These are phyloP conservation scores for Gossypium mustelinum DNA, from an alignment of 345 rosid genomes.

Conservation along the genomic window DNA sequence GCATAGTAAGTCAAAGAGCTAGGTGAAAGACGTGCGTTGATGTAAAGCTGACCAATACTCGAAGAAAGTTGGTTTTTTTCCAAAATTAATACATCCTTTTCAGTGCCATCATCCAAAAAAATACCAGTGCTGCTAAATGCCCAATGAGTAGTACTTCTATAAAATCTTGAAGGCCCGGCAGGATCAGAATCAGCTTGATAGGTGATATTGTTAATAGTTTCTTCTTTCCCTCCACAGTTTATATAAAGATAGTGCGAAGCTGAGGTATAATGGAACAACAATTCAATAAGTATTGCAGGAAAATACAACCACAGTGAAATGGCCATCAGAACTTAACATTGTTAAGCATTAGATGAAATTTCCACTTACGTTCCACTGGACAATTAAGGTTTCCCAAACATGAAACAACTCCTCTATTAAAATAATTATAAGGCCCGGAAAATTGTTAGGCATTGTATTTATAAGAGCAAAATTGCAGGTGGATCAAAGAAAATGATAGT, in stretches of 20 bases:
- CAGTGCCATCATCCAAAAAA: slow-evolving; percentile 33
- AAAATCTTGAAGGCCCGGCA: slow-evolving; percentile 38
- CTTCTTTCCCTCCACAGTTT: slow-evolving; percentile 47
- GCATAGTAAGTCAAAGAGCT: slow-evolving; percentile 54
- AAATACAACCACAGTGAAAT: neutral
- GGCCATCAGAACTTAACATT: neutral
- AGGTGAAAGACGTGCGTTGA: slow-evolving; percentile 40
- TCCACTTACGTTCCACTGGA: slow-evolving; percentile 1
- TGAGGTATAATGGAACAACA: slow-evolving; percentile 12
- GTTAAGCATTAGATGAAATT: neutral
- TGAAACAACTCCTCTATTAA: slow-evolving; percentile 13
- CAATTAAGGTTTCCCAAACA: slow-evolving; percentile 9
- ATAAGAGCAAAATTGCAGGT: neutral
- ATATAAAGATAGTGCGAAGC: slow-evolving; percentile 27
- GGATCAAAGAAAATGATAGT: neutral
- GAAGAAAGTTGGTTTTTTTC: neutral
- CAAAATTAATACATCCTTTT: neutral
- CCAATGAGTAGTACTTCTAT: slow-evolving; percentile 34
- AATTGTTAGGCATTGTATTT: neutral
- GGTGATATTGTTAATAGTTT: slow-evolving; percentile 13
- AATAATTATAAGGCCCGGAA: neutral
- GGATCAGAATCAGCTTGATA: slow-evolving; percentile 30
- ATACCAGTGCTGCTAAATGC: slow-evolving; percentile 47
- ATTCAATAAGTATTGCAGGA: neutral
- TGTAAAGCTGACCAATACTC: slow-evolving; percentile 30